Evolutionary conservation across 2,329 filamentous ascomycete species (phyloP), one percentile per base, ranked within the genome.

Genomic region (Leptographium flavum): DNA sequence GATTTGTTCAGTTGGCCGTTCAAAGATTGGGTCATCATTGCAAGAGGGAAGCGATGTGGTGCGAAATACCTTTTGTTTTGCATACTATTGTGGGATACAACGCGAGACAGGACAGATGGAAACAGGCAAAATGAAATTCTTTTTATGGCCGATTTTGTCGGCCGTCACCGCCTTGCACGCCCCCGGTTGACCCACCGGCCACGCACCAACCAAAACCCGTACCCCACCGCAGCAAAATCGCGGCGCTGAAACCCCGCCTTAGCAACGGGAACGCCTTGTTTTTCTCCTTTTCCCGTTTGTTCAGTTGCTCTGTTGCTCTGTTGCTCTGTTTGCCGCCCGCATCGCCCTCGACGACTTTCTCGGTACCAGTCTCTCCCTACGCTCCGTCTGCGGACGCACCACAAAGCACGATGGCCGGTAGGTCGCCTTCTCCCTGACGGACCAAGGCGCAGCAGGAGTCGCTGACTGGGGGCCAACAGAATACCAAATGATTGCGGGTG

Each of bases 1-100:
- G 76, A 51, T 55, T 63, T 76, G 13, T 46, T 79, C 71, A 71
- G 74, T 74, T 76, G 74, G 74, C 73, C 73, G 74, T 78, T 78
- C 73, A 65, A 67, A 72, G 64, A 58, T 53, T 64, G 60, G 64
- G 62, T 78, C 73, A 79, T 79, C 73, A 75, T 64, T 15, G 17
- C 15, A 19, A 9, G 17, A 19, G 33, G 5, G 32, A 8, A 11
- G n/a, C 3, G 19, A 19, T 3, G n/a, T 10, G 30, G 33, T 33
- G 19, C 15, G 19, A 22, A 21, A n/a, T 31, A 21, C 3, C 2
- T 7, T 19, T 22, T 8, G 3, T n/a, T 21, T 9, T 19, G 5
- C 33, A 7, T 36, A 13, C 9, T 11, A 11, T 11, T 36, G 27
- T 2, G 27, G 13, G 27, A 9, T 11, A 11, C 3, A 9, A 11